Base-by-base conservation (phyloP, 805 yeast species). In the Yarrowia osloensis region DNA sequence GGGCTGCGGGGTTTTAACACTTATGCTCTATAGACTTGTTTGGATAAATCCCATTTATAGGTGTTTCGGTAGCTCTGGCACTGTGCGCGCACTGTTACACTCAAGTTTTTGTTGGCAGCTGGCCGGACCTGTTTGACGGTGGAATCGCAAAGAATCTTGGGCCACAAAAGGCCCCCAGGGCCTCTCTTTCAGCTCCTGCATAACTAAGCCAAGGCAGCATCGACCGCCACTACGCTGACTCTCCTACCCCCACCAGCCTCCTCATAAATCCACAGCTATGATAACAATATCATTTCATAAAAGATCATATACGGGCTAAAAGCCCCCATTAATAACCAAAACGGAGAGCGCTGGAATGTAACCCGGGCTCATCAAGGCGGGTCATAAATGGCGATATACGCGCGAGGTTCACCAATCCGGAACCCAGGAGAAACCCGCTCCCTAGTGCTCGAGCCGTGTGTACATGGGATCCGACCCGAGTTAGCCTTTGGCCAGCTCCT, bases 11-110 rank as follows among this genome's bases (percentile, higher is more conserved):
- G 50, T 46, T 46, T 46, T 6, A 46, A 46, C 50, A 24, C 50
- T 46, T 46, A 46, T 46, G 31, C 50, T 46, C 50, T 46, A 46
- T 17, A 8, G 7, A 24, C 50, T 46, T 50, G 57, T 50, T 50
- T 50, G 57, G 57, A 50, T 50, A 50, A 50, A 50, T 50, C 2
- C 13, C 57, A 50, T 50, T 50, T 50, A 50, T 50, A 50, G 57
- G 24, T 26, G 31, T 13, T 4, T 28, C 7, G 4, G 29, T 28
- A n/a, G n/a, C n/a, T n/a, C n/a, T n/a, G n/a, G n/a, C n/a, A n/a
- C n/a, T n/a, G n/a, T n/a, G n/a, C n/a, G n/a, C n/a, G n/a, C n/a
- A n/a, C n/a, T n/a, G n/a, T n/a, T n/a, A n/a, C n/a, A n/a, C n/a
- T n/a, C n/a, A n/a, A n/a, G n/a, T n/a, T n/a, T n/a, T n/a, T n/a